phyloP scores from a whole-genome alignment of 371 early-diverging fungal genomes.

The Mortierella sp. region DNA sequence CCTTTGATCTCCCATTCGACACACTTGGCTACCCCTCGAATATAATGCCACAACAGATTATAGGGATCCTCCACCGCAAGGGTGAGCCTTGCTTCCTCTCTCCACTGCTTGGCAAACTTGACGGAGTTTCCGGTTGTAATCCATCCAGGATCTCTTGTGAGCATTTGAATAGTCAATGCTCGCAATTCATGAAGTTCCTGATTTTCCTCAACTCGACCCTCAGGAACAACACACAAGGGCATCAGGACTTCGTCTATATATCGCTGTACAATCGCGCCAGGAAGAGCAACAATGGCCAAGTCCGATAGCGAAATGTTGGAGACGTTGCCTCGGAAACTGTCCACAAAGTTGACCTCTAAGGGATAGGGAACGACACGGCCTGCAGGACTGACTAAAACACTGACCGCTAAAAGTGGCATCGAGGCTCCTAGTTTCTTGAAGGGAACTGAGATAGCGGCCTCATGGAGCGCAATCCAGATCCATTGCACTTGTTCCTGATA shows the following conservation, averaged over 20 bases:
- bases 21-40: conserved; percentile 17
- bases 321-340: neutral
- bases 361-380: neutral
- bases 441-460: conserved; percentile 17
- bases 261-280: conserved; percentile 20
- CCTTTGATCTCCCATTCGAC: conserved; percentile 30
- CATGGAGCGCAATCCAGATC: conserved; percentile 30
- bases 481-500: conserved; percentile 17
- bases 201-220: conserved; percentile 16
- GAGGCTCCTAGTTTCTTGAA: conserved; percentile 34
- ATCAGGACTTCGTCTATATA: conserved; percentile 36
- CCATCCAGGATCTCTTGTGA: conserved; percentile 20
- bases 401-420: conserved; percentile 30
- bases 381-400: neutral
- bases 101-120: conserved; percentile 31
- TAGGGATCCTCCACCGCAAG: conserved; percentile 18
- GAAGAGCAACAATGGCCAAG: conserved; percentile 22
- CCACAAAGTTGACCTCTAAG: neutral
- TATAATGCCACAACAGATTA: conserved; percentile 17
- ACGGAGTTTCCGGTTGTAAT: conserved; percentile 24
- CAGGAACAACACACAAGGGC: conserved; percentile 25
- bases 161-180: conserved; percentile 17
- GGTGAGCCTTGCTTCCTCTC: conserved; percentile 12
- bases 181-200: conserved; percentile 26
- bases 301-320: conserved; percentile 20